Percentiles rank a stretch among this genome's conserved stretches.
Evolutionary conservation across 2,329 filamentous ascomycete species (phyloP).

Genomic region (Aureobasidium sp.): DNA sequence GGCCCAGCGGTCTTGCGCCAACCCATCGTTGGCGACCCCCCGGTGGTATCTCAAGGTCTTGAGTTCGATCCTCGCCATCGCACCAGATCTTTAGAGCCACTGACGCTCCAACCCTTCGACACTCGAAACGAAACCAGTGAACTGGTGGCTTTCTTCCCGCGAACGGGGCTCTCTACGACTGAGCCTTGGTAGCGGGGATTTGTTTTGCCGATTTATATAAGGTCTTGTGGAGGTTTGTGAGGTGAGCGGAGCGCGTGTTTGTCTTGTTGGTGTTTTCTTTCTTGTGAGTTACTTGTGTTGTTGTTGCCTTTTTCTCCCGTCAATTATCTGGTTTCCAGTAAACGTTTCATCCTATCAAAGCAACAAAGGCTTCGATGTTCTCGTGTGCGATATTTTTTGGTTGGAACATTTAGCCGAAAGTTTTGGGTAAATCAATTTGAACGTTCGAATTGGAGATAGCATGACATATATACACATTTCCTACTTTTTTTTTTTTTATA

Average conservation of each 20-base stretch:
- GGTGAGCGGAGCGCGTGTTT: too few relatives aligned
- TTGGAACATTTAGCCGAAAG: not conserved
- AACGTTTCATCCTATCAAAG: too few relatives aligned
- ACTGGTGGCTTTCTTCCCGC: not conserved
- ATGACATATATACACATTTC: not conserved
- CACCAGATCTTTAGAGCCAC: not conserved
- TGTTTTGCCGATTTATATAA: not conserved
- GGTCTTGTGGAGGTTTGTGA: not conserved
- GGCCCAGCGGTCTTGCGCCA: not conserved
- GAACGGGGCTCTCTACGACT: not conserved
- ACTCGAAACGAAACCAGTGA: not conserved
- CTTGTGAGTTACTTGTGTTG: not conserved
- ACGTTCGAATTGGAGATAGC: not conserved
- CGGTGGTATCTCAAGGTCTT: not conserved
- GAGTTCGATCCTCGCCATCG: not conserved
- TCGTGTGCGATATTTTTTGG: too few relatives aligned
- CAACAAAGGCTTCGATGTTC: too few relatives aligned
- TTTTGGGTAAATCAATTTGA: too few relatives aligned
- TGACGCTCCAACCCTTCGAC: not conserved
- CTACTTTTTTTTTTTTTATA: not conserved
- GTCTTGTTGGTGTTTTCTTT: not conserved
- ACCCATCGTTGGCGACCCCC: not conserved
- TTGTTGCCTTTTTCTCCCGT: too few relatives aligned
- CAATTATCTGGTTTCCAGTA: too few relatives aligned
- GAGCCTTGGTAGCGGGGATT: not conserved